Conservation (phyloP, 148 eudicot genomes). For the Fallopia convolvulus region DNA sequence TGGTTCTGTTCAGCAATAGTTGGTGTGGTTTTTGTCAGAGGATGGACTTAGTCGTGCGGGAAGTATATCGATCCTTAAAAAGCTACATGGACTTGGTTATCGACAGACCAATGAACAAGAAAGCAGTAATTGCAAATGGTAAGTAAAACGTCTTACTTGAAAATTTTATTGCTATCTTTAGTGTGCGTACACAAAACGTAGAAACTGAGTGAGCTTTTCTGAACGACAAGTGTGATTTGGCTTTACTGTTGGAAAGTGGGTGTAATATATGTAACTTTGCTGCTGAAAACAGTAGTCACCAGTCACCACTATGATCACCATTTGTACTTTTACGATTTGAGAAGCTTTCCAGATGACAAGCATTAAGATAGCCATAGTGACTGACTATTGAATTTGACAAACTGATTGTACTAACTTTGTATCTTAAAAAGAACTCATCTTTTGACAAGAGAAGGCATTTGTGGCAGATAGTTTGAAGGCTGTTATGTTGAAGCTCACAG, state of each 20-base stretch:
- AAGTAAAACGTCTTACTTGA: slow-evolving; percentile 7
- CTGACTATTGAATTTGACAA: background rate
- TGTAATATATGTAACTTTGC: background rate
- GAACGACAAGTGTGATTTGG: background rate
- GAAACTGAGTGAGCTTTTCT: background rate
- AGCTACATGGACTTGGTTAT: slow-evolving; percentile 37
- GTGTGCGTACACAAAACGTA: background rate
- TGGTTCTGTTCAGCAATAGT: slow-evolving; percentile 73
- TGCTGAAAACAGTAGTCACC: background rate
- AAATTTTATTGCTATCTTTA: background rate
- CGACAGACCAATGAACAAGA: slow-evolving; percentile 26
- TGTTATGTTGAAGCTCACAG: slow-evolving; percentile 41
- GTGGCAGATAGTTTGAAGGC: slow-evolving; percentile 48
- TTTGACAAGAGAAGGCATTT: slow-evolving; percentile 22
- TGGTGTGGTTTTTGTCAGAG: slow-evolving; percentile 98
- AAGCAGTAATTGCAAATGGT: slow-evolving; percentile 33
- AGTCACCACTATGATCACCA: background rate
- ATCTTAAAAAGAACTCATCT: background rate
- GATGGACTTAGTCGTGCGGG: slow-evolving; percentile 78
- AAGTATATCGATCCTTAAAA: slow-evolving; percentile 64
- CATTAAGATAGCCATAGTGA: background rate
- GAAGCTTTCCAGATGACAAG: background rate
- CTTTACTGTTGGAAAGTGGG: background rate
- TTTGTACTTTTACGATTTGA: background rate
- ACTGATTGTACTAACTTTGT: background rate